Evolutionary conservation across 2,329 filamentous ascomycete species (phyloP).

Genomic region (Chaetomium olivaceum): DNA sequence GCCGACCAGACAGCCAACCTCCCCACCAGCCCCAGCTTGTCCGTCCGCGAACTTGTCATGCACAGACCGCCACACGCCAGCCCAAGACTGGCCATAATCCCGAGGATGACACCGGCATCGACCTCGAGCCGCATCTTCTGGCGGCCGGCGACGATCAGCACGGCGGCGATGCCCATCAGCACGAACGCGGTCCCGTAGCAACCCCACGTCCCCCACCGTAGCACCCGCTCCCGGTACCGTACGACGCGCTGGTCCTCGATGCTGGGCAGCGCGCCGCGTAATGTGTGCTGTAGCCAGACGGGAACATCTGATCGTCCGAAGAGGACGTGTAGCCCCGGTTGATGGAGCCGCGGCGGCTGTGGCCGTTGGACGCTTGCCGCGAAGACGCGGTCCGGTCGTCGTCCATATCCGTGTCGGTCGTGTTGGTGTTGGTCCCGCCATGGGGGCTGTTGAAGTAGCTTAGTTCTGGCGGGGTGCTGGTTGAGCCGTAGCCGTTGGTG

Average conservation of each 20-base stretch:
- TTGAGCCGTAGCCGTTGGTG: conserved; percentile 28
- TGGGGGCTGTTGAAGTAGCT: conserved; percentile 34
- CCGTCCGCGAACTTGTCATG: conserved; percentile 54
- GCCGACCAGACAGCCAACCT: conserved; percentile 46
- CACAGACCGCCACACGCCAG: conserved; percentile 63
- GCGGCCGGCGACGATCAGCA: conserved; percentile 67
- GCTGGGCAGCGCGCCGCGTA: conserved; percentile 55
- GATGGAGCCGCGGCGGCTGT: conserved; percentile 20
- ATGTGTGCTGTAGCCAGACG: conserved; percentile 54
- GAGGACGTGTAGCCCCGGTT: conserved; percentile 37
- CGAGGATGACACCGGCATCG: conserved; percentile 69
- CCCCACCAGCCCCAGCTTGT: conserved; percentile 44
- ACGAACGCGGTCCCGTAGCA: conserved; percentile 61
- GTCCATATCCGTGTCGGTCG: conserved; percentile 46
- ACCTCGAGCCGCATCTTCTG: conserved; percentile 70
- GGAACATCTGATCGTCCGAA: conserved; percentile 46
- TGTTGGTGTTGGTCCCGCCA: conserved; percentile 33
- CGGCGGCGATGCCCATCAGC: conserved; percentile 63
- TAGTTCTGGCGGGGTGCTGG: conserved; percentile 16
- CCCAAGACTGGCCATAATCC: conserved; percentile 65
- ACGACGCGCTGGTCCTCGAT: conserved; percentile 52
- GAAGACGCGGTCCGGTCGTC: conserved; percentile 40
- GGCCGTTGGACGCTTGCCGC: not conserved
- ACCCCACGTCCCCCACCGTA: conserved; percentile 55
- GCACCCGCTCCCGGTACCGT: conserved; percentile 55